phyloP scores from a whole-genome alignment of 129 eudicot genomes.

The Tagetes patula region DNA sequence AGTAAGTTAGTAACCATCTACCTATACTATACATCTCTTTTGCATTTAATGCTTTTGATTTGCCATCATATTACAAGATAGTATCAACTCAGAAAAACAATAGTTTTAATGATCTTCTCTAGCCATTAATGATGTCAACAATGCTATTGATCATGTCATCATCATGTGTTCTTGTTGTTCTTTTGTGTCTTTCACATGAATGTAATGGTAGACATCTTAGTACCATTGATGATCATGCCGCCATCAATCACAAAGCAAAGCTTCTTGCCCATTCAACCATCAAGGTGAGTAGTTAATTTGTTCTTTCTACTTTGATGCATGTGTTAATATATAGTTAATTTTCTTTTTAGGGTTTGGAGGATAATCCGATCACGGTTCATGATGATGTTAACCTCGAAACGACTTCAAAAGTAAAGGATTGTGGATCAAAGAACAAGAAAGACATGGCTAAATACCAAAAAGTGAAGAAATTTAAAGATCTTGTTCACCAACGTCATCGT shows the following conservation, averaged over 20 bases:
- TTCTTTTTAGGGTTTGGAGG: constrained; percentile 27
- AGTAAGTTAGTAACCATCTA: not conserved
- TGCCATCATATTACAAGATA: constrained; percentile 30
- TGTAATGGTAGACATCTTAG: constrained; percentile 44
- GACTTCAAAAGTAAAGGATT: constrained; percentile 3
- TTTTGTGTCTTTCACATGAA: constrained; percentile 40
- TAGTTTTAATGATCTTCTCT: not conserved
- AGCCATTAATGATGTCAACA: constrained; percentile 32
- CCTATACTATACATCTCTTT: not conserved
- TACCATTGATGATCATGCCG: constrained; percentile 21
- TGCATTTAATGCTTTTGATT: constrained; percentile 53
- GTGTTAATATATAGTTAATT: not conserved
- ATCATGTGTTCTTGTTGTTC: constrained; percentile 34
- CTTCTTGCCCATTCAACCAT: constrained; percentile 30
- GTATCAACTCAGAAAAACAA: not conserved
- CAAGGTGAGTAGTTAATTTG: constrained; percentile 29
- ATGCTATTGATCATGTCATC: constrained; percentile 40
- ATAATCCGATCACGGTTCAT: constrained; percentile 14
- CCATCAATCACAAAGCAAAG: constrained; percentile 20
- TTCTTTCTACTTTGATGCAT: constrained; percentile 12
- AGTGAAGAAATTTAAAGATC: constrained; percentile 21
- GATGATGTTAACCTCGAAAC: constrained; percentile 13
- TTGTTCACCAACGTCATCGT: not conserved
- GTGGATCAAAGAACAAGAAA: constrained; percentile 19
- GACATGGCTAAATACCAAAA: constrained; percentile 15